A percentile compares a stretch with the other conserved stretches of the same genome.
Conservation (phyloP, 495 filamentous ascomycete species). For the Penicillium nucicola region DNA sequence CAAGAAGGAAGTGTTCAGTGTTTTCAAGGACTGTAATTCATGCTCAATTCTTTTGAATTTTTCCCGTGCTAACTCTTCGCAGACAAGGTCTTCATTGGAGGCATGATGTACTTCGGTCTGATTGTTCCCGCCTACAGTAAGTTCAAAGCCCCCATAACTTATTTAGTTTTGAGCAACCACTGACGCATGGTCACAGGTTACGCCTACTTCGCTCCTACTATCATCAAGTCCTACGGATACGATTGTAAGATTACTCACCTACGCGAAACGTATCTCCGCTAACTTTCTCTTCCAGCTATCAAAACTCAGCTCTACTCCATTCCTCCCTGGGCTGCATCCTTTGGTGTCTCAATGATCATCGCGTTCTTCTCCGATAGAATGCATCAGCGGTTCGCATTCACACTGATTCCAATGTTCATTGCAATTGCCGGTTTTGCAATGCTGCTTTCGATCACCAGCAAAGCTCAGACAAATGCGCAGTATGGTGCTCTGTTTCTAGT, state of each 20-base stretch:
- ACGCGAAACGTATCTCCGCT: neutral
- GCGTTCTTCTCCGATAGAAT: slow-evolving; percentile 66
- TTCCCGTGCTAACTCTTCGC: slow-evolving; percentile 2
- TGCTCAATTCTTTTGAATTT: neutral
- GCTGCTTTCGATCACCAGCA: slow-evolving; percentile 61
- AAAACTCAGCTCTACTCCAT: slow-evolving; percentile 78
- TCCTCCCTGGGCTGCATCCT: slow-evolving; percentile 82
- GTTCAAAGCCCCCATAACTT: slow-evolving; percentile 24
- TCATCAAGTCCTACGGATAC: slow-evolving; percentile 67
- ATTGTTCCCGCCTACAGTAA: slow-evolving; percentile 82
- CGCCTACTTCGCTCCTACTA: slow-evolving; percentile 76
- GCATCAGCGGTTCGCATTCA: slow-evolving; percentile 73
- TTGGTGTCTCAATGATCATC: slow-evolving; percentile 70
- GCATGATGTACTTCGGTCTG: slow-evolving; percentile 79
- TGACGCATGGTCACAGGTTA: slow-evolving; percentile 39
- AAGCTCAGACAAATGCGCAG: slow-evolving; percentile 52
- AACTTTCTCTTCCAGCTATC: slow-evolving; percentile 41
- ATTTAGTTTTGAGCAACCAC: neutral
- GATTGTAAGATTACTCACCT: slow-evolving; percentile 17
- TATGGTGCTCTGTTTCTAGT: slow-evolving; percentile 76
- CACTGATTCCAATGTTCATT: slow-evolving; percentile 60
- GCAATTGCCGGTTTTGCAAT: slow-evolving; percentile 70
- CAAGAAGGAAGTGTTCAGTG: slow-evolving; percentile 57
- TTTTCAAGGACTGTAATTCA: slow-evolving; percentile 71
- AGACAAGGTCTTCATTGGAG: slow-evolving; percentile 70